Base-by-base conservation (phyloP, 495 filamentous ascomycete species). In the Neohortaea acidophila region DNA sequence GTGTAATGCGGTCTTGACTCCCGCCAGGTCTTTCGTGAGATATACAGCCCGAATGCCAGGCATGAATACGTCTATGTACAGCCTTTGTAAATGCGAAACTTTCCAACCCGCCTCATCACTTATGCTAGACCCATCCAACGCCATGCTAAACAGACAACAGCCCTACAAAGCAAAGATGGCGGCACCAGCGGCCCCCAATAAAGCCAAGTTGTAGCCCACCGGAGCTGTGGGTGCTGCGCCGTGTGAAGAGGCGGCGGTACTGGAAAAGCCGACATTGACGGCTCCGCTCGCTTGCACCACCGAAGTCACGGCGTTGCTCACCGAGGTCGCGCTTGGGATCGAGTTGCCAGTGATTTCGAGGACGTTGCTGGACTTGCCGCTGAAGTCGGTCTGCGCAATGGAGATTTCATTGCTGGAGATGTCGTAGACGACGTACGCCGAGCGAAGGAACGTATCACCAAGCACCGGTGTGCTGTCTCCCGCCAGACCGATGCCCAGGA, bases 351-450 rank as follows among this genome's bases (percentile, higher is more conserved):
- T 68, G 41, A 96, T 92, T 58, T 92, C 86, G 12, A 67, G 45
- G 32, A 94, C 61, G 30, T 73, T 67, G 17, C 66, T 66, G 3
- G 57, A 48, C 0, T 76, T 79, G 3, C 73, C 59, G 52, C 94
- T 84, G 60, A 91, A 93, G 31, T 72, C 73, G 1, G 87, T 89
- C 52, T 81, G 79, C 10, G 84, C 87, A 26, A 97, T 58, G 9
- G 77, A 79, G 41, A 97, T 86, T 59, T 84, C 69, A 58, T 94
- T 84, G 54, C 87, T 93, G 11, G 66, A 68, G 12, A 94, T 62
- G 50, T 94, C 86, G 51, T 85, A 94, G 0, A 97, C 87, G 20
- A 94, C 75, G 51, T 94, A 97, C 0, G 86, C 84, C 23, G 76
- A 81, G 39, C 89, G 72, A 12, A 97, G 66, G 62, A 94, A 97